Evolutionary conservation across 805 yeast genomes (phyloP).

Genomic region (Saturnispora sanitii): DNA sequence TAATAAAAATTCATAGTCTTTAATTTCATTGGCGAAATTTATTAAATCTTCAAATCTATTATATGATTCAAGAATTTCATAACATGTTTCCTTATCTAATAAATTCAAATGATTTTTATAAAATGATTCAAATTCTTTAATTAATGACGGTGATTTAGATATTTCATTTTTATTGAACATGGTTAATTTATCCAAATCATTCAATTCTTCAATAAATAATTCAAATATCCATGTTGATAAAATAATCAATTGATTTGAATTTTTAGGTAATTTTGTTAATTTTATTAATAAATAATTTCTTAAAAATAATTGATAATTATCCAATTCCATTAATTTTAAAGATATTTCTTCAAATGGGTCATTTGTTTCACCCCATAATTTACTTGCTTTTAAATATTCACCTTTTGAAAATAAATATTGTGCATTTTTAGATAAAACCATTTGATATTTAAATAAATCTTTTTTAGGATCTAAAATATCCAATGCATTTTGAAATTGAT

Average conservation of each 20-base stretch:
- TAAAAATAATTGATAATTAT: conserved; percentile 35
- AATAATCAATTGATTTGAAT: conserved; percentile 38
- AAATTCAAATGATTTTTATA: conserved; percentile 35
- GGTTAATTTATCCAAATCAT: conserved; percentile 30
- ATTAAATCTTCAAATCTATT: conserved; percentile 57
- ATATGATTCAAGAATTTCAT: conserved; percentile 60
- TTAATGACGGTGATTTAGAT: too few relatives aligned
- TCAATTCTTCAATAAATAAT: conserved; percentile 39
- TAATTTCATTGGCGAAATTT: conserved; percentile 53
- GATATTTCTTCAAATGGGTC: conserved; percentile 65
- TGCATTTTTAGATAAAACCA: conserved; percentile 47
- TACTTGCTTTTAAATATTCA: conserved; percentile 36
- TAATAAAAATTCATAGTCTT: conserved; percentile 62
- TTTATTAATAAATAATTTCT: conserved; percentile 37
- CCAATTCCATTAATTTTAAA: conserved; percentile 38
- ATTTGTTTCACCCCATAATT: conserved; percentile 49
- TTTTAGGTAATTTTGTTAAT: conserved; percentile 26
- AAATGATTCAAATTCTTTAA: conserved; percentile 37
- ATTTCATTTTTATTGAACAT: too few relatives aligned
- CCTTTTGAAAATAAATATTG: conserved; percentile 30
- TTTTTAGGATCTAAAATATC: conserved; percentile 23
- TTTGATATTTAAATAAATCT: conserved; percentile 34
- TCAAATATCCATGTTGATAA: conserved; percentile 62
- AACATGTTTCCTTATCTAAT: conserved; percentile 59
- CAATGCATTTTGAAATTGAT: conserved; percentile 59